Evolutionary conservation across 345 rosid species (phyloP).

Genomic region (Populus nigra): DNA sequence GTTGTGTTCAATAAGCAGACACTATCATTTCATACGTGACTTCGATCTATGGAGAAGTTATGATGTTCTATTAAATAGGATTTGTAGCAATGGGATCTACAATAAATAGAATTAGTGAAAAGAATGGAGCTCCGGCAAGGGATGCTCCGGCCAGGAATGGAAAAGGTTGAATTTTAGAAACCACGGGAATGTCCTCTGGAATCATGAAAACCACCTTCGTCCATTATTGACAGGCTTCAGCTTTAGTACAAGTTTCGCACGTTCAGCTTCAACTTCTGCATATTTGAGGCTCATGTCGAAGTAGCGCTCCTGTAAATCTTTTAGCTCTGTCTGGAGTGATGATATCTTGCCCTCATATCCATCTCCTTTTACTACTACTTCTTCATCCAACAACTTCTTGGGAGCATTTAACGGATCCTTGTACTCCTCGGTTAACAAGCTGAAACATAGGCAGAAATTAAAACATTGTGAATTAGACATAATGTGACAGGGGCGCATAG

Average conservation of each 20-base stretch:
- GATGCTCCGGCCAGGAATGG: no score
- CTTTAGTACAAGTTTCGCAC: conserved; percentile 39
- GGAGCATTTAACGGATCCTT: conserved; percentile 10
- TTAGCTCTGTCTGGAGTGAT: conserved; percentile 43
- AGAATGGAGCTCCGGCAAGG: neutral
- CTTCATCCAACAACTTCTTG: conserved; percentile 13
- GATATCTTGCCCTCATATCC: conserved; percentile 2
- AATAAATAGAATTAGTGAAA: conserved; percentile 1
- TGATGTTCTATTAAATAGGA: neutral
- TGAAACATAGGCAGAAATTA: conserved; percentile 18
- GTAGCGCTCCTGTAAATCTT: conserved; percentile 47
- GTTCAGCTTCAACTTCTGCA: conserved; percentile 56
- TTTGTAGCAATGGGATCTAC: conserved; percentile 1
- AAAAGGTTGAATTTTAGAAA: no score
- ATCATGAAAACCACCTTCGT: conserved; percentile 28
- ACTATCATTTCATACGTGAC: neutral
- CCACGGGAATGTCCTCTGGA: neutral
- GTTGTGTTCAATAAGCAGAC: no score
- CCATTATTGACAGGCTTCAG: conserved; percentile 36
- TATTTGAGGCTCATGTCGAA: conserved; percentile 58
- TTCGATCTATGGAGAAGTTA: neutral
- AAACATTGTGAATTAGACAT: neutral
- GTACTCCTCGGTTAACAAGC: conserved; percentile 27
- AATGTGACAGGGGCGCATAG: no score
- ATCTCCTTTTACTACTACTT: conserved; percentile 5